Conservation (phyloP, 345 rosid species). For the Rhodamnia rubescens region DNA sequence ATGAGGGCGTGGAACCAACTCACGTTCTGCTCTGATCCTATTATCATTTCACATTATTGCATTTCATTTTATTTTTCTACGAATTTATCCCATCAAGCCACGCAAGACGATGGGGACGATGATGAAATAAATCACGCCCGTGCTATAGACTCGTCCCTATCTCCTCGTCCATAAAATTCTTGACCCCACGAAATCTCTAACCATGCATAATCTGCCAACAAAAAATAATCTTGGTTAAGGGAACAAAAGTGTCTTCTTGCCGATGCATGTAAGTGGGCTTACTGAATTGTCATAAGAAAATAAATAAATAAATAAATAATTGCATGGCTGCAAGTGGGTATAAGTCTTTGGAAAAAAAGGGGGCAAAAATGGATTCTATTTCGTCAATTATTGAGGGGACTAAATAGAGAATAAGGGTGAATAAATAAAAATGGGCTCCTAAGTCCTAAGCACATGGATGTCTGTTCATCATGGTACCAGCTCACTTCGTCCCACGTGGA, state of each 20-base stretch:
- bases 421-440: background rate
- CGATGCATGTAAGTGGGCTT: background rate
- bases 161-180: background rate
- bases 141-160: background rate
- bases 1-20: background rate
- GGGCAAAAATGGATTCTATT: background rate
- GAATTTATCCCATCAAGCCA: background rate
- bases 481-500: background rate
- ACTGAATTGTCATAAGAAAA: background rate
- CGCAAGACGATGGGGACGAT: fast-evolving
- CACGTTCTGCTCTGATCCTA: conserved; percentile 3
- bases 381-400: background rate
- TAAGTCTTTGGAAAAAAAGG: background rate
- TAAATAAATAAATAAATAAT: no score
- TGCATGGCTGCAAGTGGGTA: background rate
- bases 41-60: background rate
- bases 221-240: background rate
- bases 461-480: background rate
- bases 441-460: background rate
- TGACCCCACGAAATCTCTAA: background rate
- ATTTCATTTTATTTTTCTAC: background rate
- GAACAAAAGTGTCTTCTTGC: background rate
- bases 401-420: background rate
- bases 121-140: background rate
- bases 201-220: background rate